Evolutionary conservation across 2,329 filamentous ascomycete genomes (phyloP).

Genomic region (Thelonectria blattea): DNA sequence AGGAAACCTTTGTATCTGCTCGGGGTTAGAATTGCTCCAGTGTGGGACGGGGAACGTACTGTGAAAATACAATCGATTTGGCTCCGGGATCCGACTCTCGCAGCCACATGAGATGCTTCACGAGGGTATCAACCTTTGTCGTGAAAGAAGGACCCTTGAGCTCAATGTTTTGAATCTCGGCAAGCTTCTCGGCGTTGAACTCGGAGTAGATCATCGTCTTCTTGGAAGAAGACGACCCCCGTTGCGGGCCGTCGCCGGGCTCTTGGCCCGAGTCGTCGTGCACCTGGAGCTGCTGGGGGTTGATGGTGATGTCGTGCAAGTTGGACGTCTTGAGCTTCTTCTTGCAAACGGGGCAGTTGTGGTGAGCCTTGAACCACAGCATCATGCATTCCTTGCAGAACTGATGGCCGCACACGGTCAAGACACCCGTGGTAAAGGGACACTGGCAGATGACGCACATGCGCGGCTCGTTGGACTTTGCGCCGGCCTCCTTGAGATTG

Average conservation of each 20-base stretch:
- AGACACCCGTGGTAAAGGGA: slow-evolving; percentile 75
- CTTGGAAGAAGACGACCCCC: slow-evolving; percentile 35
- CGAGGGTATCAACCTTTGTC: slow-evolving; percentile 86
- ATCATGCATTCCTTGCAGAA: slow-evolving; percentile 90
- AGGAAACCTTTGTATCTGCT: slow-evolving; percentile 76
- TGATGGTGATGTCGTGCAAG: slow-evolving; percentile 85
- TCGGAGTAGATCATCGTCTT: slow-evolving; percentile 73
- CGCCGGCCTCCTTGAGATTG: slow-evolving; percentile 62
- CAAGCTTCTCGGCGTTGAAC: slow-evolving; percentile 73
- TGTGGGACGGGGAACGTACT: slow-evolving; percentile 50
- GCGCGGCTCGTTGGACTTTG: slow-evolving; percentile 66
- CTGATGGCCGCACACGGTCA: slow-evolving; percentile 89
- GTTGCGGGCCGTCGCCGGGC: slow-evolving; percentile 17
- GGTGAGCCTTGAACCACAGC: slow-evolving; percentile 76
- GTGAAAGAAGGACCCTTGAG: slow-evolving; percentile 77
- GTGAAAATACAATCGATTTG: slow-evolving; percentile 94
- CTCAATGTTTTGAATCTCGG: slow-evolving; percentile 82
- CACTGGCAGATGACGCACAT: slow-evolving; percentile 88
- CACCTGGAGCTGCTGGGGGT: slow-evolving; percentile 74
- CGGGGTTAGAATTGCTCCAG: slow-evolving; percentile 16
- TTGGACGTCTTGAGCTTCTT: slow-evolving; percentile 67
- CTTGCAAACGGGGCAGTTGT: slow-evolving; percentile 87
- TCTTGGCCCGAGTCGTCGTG: slow-evolving; percentile 47
- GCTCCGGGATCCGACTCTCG: slow-evolving; percentile 82
- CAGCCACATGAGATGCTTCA: slow-evolving; percentile 85